Base-by-base conservation (phyloP, 306 rosid species). In the Amphicarpaea edgeworthii region DNA sequence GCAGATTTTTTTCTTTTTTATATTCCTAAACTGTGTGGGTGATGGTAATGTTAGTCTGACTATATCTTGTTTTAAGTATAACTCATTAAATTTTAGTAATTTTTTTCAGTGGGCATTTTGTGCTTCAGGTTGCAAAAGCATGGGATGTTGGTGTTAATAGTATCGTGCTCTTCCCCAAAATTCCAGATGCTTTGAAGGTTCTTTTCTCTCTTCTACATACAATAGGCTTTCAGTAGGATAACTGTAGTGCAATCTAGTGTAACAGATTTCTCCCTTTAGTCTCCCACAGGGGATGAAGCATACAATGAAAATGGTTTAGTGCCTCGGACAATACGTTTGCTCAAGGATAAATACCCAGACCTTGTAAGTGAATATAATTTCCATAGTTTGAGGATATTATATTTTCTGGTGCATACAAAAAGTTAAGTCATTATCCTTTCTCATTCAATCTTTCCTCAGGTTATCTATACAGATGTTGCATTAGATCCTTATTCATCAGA, bases 401-500 rank as follows among this genome's bases (percentile, higher is more conserved):
- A 43, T 75, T 60, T 54, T 73, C n/a, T 50, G 24, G 68, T 66
- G 40, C 47, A 6, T 74, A 30, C 63, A 16, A 59, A 73, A 76
- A 75, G 78, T 37, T 68, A 75, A 66, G 59, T 67, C 51, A 45
- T 53, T 58, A 42, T 65, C 17, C 54, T 47, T 15, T 60, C 26
- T 41, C 34, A 20, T 73, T 79, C 21, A 21, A 59, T 21, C 81
- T 59, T 68, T 77, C 73, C 47, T 81, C 86, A 95, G 99, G 79
- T 87, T 67, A 92, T 95, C 75, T 95, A 92, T 83, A 95, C 97
- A 38, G 99, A 95, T 72, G 97, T 95, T 84, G 99, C 99, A 24
- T 86, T 95, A 72, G 97, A 95, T 87, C 99, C 99, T 10, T 95
- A 95, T 85, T 90, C 97, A 0, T 92, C 97, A 3, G 99, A 95